Conservation (phyloP, 2,329 filamentous ascomycete species). For the Xylariomycetidae sp. region DNA sequence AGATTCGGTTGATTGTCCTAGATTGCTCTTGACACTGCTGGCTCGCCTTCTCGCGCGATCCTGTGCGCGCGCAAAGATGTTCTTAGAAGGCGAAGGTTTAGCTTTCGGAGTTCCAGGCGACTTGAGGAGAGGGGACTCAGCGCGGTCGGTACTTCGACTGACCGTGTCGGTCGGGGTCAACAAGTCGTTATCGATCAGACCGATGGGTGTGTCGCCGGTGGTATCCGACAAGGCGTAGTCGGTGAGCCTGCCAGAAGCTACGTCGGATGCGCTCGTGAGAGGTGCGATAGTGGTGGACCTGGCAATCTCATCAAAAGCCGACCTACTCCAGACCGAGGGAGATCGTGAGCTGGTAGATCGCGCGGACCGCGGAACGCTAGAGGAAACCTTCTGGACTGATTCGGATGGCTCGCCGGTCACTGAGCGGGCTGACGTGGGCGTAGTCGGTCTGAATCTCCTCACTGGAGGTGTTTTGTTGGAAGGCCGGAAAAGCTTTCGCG, state of each 20-base stretch:
- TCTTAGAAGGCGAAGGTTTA: conserved; percentile 6
- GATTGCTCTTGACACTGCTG: not conserved
- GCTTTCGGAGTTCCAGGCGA: conserved; percentile 9
- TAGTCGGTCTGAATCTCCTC: conserved; percentile 13
- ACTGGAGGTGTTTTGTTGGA: conserved; percentile 24
- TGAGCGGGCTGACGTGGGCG: conserved; percentile 7
- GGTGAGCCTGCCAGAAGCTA: conserved; percentile 7
- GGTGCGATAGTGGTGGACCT: conserved; percentile 16
- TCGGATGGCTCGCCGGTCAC: not conserved
- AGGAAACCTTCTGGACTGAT: not conserved
- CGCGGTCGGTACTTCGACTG: conserved; percentile 17
- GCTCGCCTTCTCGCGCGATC: not conserved
- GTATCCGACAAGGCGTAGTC: conserved; percentile 14
- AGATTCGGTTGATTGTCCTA: conserved; percentile 1
- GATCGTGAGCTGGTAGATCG: conserved; percentile 7
- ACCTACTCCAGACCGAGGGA: conserved; percentile 1
- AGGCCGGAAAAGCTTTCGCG: conserved; percentile 28
- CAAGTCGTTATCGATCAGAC: conserved; percentile 15
- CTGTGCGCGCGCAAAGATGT: conserved; percentile 3
- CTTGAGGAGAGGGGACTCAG: conserved; percentile 8
- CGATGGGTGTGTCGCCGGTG: conserved; percentile 12
- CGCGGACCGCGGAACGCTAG: not conserved
- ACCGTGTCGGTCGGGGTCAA: conserved; percentile 21
- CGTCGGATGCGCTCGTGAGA: conserved; percentile 10
- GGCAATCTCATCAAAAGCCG: conserved; percentile 8